phyloP scores from a whole-genome alignment of 169 alveolate genomes.

The Perkinsus olseni region DNA sequence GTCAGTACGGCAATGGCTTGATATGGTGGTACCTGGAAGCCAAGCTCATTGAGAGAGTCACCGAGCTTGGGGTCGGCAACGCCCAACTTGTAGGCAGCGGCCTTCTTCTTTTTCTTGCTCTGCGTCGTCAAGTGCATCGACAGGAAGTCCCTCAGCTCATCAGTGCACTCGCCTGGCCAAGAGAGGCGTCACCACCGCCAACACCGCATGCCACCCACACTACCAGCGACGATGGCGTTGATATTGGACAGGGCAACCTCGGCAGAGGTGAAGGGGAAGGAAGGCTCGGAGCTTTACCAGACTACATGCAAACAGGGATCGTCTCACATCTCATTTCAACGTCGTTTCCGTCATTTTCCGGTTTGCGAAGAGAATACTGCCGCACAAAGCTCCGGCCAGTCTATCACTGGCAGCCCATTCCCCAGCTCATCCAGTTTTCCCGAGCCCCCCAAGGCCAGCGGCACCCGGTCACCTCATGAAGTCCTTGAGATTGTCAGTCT shows the following conservation, averaged over 20 bases:
- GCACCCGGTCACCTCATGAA: not conserved
- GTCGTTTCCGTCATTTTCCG: slow-evolving; percentile 65
- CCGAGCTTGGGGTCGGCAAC: slow-evolving; percentile 70
- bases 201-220: not conserved
- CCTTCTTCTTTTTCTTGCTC: slow-evolving; percentile 38
- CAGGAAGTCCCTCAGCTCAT: slow-evolving; percentile 65
- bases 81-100: slow-evolving; percentile 56
- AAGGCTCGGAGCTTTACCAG: slow-evolving; percentile 75
- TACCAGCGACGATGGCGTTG: slow-evolving; percentile 65
- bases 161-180: slow-evolving; percentile 49
- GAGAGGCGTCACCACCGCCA: not conserved
- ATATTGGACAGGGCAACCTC: slow-evolving; percentile 85
- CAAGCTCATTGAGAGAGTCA: slow-evolving; percentile 52
- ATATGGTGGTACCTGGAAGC: slow-evolving; percentile 57
- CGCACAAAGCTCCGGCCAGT: too few species aligned
- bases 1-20: slow-evolving; percentile 56
- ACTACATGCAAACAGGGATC: slow-evolving; percentile 56
- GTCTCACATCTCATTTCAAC: slow-evolving; percentile 45
- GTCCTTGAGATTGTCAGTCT: not conserved
- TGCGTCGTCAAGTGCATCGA: slow-evolving; percentile 61
- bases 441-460: too few species aligned
- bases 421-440: too few species aligned
- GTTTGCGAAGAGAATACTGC: too few species aligned
- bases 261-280: slow-evolving; percentile 79
- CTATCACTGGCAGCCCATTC: too few species aligned